Percentiles rank a stretch among this genome's conserved stretches.
phyloP scores from a whole-genome alignment of 306 rosid genomes.

The Pyrus communis region DNA sequence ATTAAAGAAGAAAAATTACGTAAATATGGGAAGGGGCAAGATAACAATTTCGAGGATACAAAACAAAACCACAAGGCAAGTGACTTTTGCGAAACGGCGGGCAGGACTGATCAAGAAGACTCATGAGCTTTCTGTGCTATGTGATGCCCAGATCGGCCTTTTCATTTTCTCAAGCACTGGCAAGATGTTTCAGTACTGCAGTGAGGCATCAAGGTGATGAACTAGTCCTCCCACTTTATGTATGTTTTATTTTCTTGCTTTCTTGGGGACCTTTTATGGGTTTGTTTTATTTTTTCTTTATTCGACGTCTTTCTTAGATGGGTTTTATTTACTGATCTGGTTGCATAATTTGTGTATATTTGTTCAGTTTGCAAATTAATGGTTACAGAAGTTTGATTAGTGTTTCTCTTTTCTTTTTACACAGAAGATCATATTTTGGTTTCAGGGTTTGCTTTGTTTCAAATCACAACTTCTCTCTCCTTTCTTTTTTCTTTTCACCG shows the following conservation, averaged over 20 bases:
- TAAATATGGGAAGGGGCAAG: conserved; percentile 63
- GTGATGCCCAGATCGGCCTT: conserved; percentile 69
- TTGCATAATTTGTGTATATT: neutral
- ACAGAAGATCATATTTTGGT: neutral
- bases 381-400: neutral
- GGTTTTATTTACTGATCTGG: neutral
- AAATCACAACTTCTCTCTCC: neutral
- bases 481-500: neutral
- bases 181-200: conserved; percentile 46
- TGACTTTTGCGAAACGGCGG: conserved; percentile 56
- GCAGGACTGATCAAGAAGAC: conserved; percentile 59
- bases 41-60: conserved; percentile 53
- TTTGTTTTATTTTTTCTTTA: neutral
- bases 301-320: neutral
- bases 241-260: neutral
- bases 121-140: conserved; percentile 64
- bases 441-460: neutral
- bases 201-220: conserved; percentile 31
- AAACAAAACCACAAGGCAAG: conserved; percentile 60
- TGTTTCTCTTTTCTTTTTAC: neutral
- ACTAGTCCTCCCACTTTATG: neutral
- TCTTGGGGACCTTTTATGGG: neutral
- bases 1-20: neutral
- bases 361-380: neutral
- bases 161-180: conserved; percentile 60